phyloP scores from a whole-genome alignment of 2,329 filamentous ascomycete genomes.

The Penicillium digitatum region DNA sequence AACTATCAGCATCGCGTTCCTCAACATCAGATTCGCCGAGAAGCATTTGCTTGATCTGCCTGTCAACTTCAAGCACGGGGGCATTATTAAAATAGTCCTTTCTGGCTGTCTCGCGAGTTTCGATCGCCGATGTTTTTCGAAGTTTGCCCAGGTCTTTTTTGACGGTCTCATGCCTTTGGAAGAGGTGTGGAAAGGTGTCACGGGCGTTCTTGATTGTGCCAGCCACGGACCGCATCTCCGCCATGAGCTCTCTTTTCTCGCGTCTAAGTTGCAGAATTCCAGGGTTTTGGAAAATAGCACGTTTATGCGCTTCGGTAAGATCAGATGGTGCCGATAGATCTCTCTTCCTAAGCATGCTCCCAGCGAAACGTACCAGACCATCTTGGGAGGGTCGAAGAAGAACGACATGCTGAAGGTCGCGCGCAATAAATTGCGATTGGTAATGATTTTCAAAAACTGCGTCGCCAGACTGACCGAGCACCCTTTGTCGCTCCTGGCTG shows the following conservation, averaged over 20 bases:
- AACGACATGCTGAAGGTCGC: slow-evolving; percentile 27
- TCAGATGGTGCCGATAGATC: no score
- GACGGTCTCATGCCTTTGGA: no score
- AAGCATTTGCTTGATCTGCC: slow-evolving; percentile 27
- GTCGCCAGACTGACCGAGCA: slow-evolving; percentile 25
- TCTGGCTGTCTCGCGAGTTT: no score
- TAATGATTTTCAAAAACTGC: slow-evolving; percentile 28
- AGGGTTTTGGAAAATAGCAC: slow-evolving; percentile 19
- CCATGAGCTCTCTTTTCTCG: slow-evolving; percentile 27
- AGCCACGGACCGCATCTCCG: slow-evolving; percentile 25
- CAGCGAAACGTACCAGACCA: slow-evolving; percentile 18
- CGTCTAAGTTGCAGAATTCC: slow-evolving; percentile 21
- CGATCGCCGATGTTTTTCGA: no score
- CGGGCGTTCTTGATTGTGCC: no score
- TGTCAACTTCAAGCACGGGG: slow-evolving; percentile 24
- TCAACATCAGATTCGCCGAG: slow-evolving; percentile 44
- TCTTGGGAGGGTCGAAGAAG: slow-evolving; percentile 27
- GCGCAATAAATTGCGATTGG: slow-evolving; percentile 25
- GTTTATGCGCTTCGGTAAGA: slow-evolving; percentile 18
- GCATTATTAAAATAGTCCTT: no score
- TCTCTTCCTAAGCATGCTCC: slow-evolving; percentile 29
- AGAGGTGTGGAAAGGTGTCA: no score
- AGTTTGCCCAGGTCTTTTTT: no score
- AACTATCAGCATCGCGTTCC: slow-evolving; percentile 67
- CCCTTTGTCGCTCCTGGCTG: slow-evolving; percentile 27